Evolutionary conservation across 768 basidiomycete species (phyloP), one percentile per base, ranked within the genome.

Genomic region (Butyriboletus loyo): DNA sequence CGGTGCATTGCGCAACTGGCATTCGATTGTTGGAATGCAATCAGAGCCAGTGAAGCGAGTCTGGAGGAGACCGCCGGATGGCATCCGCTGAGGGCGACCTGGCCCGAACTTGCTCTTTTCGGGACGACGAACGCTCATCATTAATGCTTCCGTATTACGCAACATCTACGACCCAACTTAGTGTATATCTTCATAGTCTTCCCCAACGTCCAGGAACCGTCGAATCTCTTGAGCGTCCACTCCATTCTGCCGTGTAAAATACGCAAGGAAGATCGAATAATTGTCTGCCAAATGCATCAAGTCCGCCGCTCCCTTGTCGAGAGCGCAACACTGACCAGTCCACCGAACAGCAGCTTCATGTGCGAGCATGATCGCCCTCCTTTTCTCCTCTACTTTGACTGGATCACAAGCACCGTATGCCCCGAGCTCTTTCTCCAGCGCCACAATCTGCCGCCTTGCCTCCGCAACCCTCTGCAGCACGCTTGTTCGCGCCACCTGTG

Each of bases 391-490:
- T 21, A 93, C 77, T 68, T 84, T 87, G 40, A 75, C 79, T 0
- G 93, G 93, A 70, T 97, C 91, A 49, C 89, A 92, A 17, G 87
- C 84, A 38, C 89, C 88, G 63, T 93, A 94, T 31, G 82, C 81
- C 35, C 74, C 75, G 3, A 94, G 79, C 65, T 97, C 94, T 3
- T 73, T 69, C 59, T 87, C 80, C 37, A 92, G 75, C 21, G 59
- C 67, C 3, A 60, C 65, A 4, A 84, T 72, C 50, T 80, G 73
- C 57, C 77, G 75, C 63, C 77, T 81, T 36, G 82, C 69, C 5
- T 67, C 62, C 1, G 67, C 63, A 32, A 91, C 75, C 34, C 71
- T 73, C 19, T 73, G 73, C 42, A 95, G 73, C 3, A 80, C 70
- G 30, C 72, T 68, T 0, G 76, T 70, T 30, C 93, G 84, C 24